phyloP scores from a whole-genome alignment of 2,329 filamentous ascomycete genomes.

The Graphiopsis chlorocephala region DNA sequence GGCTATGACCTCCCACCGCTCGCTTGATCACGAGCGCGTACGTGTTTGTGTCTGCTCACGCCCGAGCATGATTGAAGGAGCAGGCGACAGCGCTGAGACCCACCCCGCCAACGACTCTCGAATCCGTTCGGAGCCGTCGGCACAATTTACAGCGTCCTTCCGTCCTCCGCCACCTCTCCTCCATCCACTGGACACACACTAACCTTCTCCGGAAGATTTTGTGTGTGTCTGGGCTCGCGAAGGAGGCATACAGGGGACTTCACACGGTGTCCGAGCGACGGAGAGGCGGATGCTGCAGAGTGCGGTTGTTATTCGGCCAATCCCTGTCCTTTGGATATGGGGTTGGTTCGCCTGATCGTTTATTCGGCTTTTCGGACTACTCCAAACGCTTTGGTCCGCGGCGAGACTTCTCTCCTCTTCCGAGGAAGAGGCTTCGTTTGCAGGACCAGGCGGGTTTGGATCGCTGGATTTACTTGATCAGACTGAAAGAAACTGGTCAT shows the following conservation, averaged over 20 bases:
- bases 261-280: conserved; percentile 8
- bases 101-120: conserved; percentile 28
- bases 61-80: conserved; percentile 23
- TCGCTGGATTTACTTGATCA: not conserved
- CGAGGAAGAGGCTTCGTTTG: not conserved
- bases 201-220: not conserved
- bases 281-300: conserved; percentile 30
- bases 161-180: conserved; percentile 15
- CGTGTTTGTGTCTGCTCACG: conserved; percentile 19
- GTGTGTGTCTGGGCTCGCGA: not conserved
- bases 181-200: not conserved
- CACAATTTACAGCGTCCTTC: conserved; percentile 16
- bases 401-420: not conserved
- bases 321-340: conserved; percentile 36
- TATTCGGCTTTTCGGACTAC: conserved; percentile 11
- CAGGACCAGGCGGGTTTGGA: conserved; percentile 9
- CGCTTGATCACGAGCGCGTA: conserved; percentile 7
- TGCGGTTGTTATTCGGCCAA: conserved; percentile 32
- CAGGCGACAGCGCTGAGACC: conserved; percentile 22
- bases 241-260: conserved; percentile 6
- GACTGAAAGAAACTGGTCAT: conserved; percentile 13
- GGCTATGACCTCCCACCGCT: conserved; percentile 20
- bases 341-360: conserved; percentile 29
- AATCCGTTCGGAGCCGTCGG: not conserved
- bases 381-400: conserved; percentile 12